phyloP scores from a whole-genome alignment of 2,329 filamentous ascomycete species.

The Aspergillus eucalypticola region DNA sequence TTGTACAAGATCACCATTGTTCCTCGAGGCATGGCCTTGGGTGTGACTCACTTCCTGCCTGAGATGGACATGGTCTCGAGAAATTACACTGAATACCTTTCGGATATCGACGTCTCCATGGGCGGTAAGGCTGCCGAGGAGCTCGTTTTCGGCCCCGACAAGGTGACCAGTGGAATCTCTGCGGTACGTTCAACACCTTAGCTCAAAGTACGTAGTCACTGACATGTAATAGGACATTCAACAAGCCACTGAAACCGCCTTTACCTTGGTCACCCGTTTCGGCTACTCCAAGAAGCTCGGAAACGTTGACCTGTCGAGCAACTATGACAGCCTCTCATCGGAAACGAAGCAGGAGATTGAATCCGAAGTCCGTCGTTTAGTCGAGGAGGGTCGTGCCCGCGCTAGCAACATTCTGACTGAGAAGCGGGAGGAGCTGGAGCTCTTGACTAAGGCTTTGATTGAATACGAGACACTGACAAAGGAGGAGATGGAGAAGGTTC shows the following conservation, averaged over 20 bases:
- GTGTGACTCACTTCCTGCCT: constrained; percentile 83
- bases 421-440: constrained; percentile 81
- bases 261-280: constrained; percentile 81
- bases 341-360: constrained; percentile 88
- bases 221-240: constrained; percentile 68
- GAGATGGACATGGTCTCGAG: constrained; percentile 91
- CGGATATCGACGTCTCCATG: constrained; percentile 76
- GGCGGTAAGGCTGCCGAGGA: constrained; percentile 88
- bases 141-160: constrained; percentile 85
- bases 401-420: constrained; percentile 70
- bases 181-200: constrained; percentile 56
- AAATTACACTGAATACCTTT: constrained; percentile 80
- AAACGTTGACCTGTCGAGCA: constrained; percentile 81
- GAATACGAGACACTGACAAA: constrained; percentile 92
- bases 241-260: constrained; percentile 77
- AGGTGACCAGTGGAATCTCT: constrained; percentile 85
- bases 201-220: constrained; percentile 11
- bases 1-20: constrained; percentile 98
- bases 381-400: constrained; percentile 78
- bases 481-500: constrained; percentile 86
- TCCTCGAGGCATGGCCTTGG: constrained; percentile 80
- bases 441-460: constrained; percentile 83
- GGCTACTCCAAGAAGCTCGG: constrained; percentile 89
- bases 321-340: constrained; percentile 79
- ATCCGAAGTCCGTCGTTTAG: constrained; percentile 77